Evolutionary conservation across 768 basidiomycete genomes (phyloP).

Genomic region (Leucocoprinus birnbaumii): DNA sequence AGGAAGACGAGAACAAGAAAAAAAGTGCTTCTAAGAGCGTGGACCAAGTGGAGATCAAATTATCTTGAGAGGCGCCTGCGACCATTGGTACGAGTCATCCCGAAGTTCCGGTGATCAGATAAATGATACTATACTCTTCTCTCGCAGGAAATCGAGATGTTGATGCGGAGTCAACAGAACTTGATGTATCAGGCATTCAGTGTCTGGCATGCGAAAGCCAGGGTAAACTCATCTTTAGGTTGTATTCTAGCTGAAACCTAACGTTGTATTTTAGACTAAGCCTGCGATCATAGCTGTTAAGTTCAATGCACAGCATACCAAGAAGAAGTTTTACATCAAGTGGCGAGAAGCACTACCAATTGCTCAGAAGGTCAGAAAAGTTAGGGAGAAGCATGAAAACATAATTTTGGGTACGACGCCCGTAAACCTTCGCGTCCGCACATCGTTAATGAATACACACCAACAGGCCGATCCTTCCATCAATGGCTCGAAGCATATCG

Average conservation of each 20-base stretch:
- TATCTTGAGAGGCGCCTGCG: constrained; percentile 64
- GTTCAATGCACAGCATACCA: constrained; percentile 62
- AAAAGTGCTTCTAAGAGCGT: constrained; percentile 49
- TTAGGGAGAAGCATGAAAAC: constrained; percentile 37
- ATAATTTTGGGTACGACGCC: neutral
- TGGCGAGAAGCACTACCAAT: constrained; percentile 75
- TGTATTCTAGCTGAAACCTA: constrained; percentile 5
- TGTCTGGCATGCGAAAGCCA: constrained; percentile 74
- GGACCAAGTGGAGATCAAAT: constrained; percentile 81
- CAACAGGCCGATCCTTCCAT: constrained; percentile 49
- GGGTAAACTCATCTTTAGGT: constrained; percentile 34
- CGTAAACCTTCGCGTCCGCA: constrained; percentile 4
- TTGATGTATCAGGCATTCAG: constrained; percentile 65
- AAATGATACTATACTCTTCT: constrained; percentile 3
- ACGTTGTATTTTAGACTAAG: constrained; percentile 47
- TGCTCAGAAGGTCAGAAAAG: constrained; percentile 61
- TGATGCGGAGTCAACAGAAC: constrained; percentile 56
- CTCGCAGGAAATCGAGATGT: constrained; percentile 55
- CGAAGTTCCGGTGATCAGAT: neutral
- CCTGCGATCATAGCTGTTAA: constrained; percentile 59
- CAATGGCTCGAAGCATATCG: constrained; percentile 70
- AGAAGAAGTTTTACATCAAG: constrained; percentile 55
- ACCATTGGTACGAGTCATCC: constrained; percentile 45
- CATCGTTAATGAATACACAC: neutral
- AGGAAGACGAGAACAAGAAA: constrained; percentile 60